phyloP scores from a whole-genome alignment of 2,329 filamentous ascomycete species.

The Zasmidium angulare region DNA sequence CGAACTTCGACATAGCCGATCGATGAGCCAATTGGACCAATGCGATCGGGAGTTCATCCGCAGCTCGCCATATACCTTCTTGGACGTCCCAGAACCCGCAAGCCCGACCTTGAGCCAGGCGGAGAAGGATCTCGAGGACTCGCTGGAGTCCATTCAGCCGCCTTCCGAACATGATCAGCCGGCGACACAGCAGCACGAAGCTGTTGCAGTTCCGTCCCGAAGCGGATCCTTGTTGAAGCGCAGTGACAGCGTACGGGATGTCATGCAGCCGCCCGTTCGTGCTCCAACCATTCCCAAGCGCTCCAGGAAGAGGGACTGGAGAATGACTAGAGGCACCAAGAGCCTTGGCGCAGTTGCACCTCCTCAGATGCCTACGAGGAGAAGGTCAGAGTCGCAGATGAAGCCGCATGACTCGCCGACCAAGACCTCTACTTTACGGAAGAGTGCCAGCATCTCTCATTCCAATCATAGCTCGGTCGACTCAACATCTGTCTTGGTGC shows the following conservation, averaged over 20 bases:
- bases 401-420: not conserved
- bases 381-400: conserved; percentile 13
- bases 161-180: not conserved
- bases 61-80: conserved; percentile 9
- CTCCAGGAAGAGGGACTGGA: conserved; percentile 43
- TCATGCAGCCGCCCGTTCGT: conserved; percentile 33
- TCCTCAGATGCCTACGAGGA: conserved; percentile 6
- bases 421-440: conserved; percentile 6
- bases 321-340: conserved; percentile 1
- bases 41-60: conserved; percentile 25
- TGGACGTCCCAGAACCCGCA: not conserved
- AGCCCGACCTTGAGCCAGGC: conserved; percentile 52
- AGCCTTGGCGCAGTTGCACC: not conserved
- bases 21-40: conserved; percentile 24
- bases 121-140: conserved; percentile 38
- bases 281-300: conserved; percentile 41
- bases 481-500: not conserved
- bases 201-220: not conserved
- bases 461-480: not conserved
- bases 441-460: conserved; percentile 16
- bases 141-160: conserved; percentile 16
- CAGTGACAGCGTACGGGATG: conserved; percentile 27
- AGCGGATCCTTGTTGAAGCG: conserved; percentile 5
- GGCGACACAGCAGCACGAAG: too few relatives aligned
- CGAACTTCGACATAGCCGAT: conserved; percentile 10